Base-by-base conservation (phyloP, 345 rosid genomes). In the Aethionema arabicum region DNA sequence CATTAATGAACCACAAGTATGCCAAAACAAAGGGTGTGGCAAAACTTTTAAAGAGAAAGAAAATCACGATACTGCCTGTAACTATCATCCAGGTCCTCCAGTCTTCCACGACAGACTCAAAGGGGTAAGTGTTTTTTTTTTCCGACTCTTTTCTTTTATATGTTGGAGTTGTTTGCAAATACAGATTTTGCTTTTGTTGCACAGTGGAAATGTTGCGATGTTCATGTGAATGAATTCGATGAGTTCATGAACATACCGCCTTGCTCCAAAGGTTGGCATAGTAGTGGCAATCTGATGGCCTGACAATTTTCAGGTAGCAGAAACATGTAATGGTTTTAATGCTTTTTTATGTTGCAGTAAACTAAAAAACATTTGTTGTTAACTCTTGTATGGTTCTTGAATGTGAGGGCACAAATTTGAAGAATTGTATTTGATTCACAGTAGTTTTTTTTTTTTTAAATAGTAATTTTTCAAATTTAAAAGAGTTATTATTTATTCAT, bases 171-270 rank as follows among this genome's bases (percentile, higher is more conserved):
- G 11, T 35, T 54, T 65, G 54, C 8, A 16, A 9, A 10, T 29
- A 39, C 14, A 10, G 39, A n/a, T 29, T 29, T 12, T 7, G 8
- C 48, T 12, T 38, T 5, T 4, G 33, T 32, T 66, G 77, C 72
- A 69, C 82, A 93, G 97, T 95, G 99, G 99, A 84, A 90, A 71
- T 95, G 99, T 76, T 90, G 99, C 37, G 83, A 86, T 63, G 67
- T 85, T 54, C 89, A 84, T 31, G 97, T 83, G 13, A 84, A 90
- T 67, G 99, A 95, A 76, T 95, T 95, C 15, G 97, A 95, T 37
- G 99, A 90, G 75, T 95, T 95, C 80, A 79, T 95, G 88, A 72
- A 70, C 45, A 90, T 90, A 72, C 88, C 96, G 8, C 92, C 99
- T 0, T 95, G 97, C 73, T 11, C 80, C 61, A 86, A 83, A 73